A percentile compares a stretch with the other conserved stretches of the same genome.
Conservation (phyloP, 768 basidiomycete species). For the Infundibulicybe gibba region DNA sequence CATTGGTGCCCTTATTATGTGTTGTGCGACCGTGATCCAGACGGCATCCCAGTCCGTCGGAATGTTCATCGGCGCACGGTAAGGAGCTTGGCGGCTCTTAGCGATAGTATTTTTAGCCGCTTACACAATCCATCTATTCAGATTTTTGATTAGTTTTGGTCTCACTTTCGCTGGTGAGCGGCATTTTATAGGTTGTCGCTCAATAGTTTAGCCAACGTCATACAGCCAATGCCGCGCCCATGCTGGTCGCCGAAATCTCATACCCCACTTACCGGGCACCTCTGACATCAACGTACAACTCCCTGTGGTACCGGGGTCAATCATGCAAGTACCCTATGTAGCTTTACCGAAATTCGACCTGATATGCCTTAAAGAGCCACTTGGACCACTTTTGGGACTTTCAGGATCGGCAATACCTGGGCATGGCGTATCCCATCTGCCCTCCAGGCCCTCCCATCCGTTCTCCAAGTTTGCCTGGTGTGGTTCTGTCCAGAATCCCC, state of each 20-base stretch:
- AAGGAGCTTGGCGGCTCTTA: slow-evolving; percentile 27
- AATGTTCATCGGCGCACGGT: slow-evolving; percentile 82
- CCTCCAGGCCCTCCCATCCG: slow-evolving; percentile 67
- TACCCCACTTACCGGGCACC: slow-evolving; percentile 82
- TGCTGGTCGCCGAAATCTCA: slow-evolving; percentile 80
- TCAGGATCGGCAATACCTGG: slow-evolving; percentile 65
- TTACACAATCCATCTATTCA: slow-evolving; percentile 9
- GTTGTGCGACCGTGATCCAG: slow-evolving; percentile 63
- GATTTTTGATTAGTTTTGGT: slow-evolving; percentile 75
- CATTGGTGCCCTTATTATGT: slow-evolving; percentile 68
- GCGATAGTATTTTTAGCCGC: slow-evolving; percentile 6
- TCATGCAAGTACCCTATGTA: slow-evolving; percentile 46
- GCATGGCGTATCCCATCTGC: slow-evolving; percentile 81
- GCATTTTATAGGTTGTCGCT: neutral
- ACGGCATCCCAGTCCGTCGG: slow-evolving; percentile 65
- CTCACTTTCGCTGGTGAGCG: slow-evolving; percentile 60
- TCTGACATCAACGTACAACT: slow-evolving; percentile 77
- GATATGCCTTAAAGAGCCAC: slow-evolving; percentile 51
- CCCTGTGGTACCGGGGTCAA: slow-evolving; percentile 84
- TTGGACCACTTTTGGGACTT: slow-evolving; percentile 82
- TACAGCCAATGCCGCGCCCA: slow-evolving; percentile 68
- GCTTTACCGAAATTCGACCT: neutral
- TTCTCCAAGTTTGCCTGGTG: slow-evolving; percentile 62
- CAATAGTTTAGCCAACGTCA: slow-evolving; percentile 8
- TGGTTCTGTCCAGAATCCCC: slow-evolving; percentile 81